These are phyloP conservation scores for Pseudogymnoascus sp. DNA, from an alignment of 2,329 filamentous ascomycete genomes.

Conservation along the genomic window DNA sequence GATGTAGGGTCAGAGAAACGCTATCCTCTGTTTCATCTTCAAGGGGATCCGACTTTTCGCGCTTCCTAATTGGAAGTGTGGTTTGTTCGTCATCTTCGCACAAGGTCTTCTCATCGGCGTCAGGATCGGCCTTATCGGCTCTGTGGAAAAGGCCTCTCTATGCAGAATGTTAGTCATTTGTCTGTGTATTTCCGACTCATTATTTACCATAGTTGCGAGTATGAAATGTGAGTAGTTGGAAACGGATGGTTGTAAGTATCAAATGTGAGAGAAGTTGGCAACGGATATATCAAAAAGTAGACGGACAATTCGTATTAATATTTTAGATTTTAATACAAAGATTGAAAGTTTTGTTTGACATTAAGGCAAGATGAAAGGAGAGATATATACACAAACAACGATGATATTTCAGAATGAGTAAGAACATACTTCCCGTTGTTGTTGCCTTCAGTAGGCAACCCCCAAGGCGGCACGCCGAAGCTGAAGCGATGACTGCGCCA, in stretches of 20 bases:
- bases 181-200: not conserved
- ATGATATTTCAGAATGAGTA: not conserved
- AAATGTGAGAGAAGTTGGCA: not conserved
- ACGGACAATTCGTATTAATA: not conserved
- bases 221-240: not conserved
- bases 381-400: not conserved
- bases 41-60: not conserved
- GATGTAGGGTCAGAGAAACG: conserved; percentile 31
- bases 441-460: not conserved
- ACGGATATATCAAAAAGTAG: not conserved
- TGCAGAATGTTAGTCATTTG: not conserved
- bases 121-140: not conserved
- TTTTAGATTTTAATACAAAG: not conserved
- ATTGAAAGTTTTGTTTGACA: not conserved
- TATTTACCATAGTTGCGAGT: not conserved
- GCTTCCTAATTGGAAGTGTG: not conserved
- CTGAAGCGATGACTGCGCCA: not conserved
- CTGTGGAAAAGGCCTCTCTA: not conserved
- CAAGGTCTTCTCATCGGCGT: conserved; percentile 5
- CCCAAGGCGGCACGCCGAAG: not conserved
- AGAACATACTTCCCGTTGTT: not conserved
- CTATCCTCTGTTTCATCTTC: not conserved
- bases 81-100: not conserved
- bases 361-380: not conserved
- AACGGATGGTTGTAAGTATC: not conserved